Evolutionary conservation across 495 filamentous ascomycete genomes (phyloP), one percentile per base, ranked within the genome.

Genomic region (Annulohypoxylon bovei): DNA sequence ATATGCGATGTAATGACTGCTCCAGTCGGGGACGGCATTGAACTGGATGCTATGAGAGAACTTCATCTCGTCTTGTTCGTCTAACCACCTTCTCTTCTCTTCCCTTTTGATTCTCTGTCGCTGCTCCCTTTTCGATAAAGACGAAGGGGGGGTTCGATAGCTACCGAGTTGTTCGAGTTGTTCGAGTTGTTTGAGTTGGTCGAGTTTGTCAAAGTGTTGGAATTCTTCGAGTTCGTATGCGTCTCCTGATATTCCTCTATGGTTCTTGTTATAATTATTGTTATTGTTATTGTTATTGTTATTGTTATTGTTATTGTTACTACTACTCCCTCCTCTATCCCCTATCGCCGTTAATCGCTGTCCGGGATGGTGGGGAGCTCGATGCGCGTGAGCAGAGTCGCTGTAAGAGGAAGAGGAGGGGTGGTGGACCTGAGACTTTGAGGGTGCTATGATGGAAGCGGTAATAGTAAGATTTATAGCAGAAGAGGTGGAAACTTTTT

Each of bases 1-100:
- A 80, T 99, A 99, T 59, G 93, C 90, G 73, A 99, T 95, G 79
- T 99, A 99, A 79, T 97, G 88, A 67, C 89, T 92, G 82, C 94
- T 98, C 95, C 95, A 99, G 77, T 99, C 95, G 20, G 96, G 95
- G 62, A 99, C 96, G 61, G 95, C 93, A 81, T 99, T 99, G 82
- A 99, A 99, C 83, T 99, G 95, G 70, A 99, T 89, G 81, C 96
- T 98, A 77, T 98, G 95, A 53, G 95, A 98, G 85, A 99, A 99
- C 88, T 98, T 98, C 95, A 99, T 99, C 69, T 94, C 93, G 90
- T 89, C 88, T 57, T 82, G 87, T 76, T 87, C 78, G 65, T 87
- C 85, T 44, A 90, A 85, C 82, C 85, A 83, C 53, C 79, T 73
- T 70, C 80, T 82, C 80, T 88, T 87, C 69, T 79, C 78, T 52